phyloP scores from a whole-genome alignment of 2,329 filamentous ascomycete genomes.

The Neocucurbitaria cava region DNA sequence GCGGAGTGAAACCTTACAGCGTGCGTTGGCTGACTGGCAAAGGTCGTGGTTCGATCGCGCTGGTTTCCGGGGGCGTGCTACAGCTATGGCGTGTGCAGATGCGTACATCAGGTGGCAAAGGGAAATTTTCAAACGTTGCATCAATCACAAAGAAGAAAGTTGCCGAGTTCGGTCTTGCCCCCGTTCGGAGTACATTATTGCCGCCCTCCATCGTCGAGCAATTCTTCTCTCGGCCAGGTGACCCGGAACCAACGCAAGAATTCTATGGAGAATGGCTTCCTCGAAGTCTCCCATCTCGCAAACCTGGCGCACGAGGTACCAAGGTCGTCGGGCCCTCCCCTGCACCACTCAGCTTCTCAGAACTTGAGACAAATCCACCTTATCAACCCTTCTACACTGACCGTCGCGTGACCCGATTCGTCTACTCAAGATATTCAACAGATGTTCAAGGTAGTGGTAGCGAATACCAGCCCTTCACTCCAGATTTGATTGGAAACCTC shows the following conservation, averaged over 20 bases:
- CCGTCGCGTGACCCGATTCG: conserved; percentile 77
- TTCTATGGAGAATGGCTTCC: conserved; percentile 47
- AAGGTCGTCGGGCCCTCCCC: conserved; percentile 44
- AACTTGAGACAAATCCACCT: conserved; percentile 94
- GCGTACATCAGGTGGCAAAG: conserved; percentile 53
- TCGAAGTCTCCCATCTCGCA: conserved; percentile 37
- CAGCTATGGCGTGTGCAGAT: conserved; percentile 67
- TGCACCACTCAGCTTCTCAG: conserved; percentile 68
- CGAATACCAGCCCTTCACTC: conserved; percentile 28
- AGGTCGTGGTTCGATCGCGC: conserved; percentile 68
- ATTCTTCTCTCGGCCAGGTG: conserved; percentile 37
- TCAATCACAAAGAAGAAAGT: conserved; percentile 64
- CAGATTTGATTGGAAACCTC: conserved; percentile 34
- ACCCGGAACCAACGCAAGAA: conserved; percentile 28
- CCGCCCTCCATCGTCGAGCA: conserved; percentile 40
- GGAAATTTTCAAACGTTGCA: conserved; percentile 50
- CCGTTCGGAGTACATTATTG: conserved; percentile 64
- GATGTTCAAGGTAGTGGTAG: conserved; percentile 31
- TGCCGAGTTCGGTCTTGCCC: conserved; percentile 71
- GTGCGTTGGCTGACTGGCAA: conserved; percentile 71
- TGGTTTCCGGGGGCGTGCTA: conserved; percentile 70
- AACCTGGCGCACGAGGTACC: conserved; percentile 11
- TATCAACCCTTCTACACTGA: conserved; percentile 98
- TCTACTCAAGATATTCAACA: conserved; percentile 58
- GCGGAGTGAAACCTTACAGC: conserved; percentile 64